Evolutionary conservation across 305 asterid species (phyloP), one percentile per base, ranked within the genome.

Genomic region (Solanum hybrid): DNA sequence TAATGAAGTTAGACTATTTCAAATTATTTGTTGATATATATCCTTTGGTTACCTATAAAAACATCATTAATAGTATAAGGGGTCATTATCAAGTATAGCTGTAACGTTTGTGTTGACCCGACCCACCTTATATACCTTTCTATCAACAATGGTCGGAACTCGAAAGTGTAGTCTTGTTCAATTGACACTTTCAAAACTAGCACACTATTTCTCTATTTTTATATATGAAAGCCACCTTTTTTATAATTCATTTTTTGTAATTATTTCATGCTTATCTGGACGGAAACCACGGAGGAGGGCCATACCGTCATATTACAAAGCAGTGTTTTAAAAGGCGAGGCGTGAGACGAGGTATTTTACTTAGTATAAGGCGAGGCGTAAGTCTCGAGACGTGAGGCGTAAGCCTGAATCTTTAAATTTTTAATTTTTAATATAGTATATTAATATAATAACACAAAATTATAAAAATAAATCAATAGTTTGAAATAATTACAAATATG

Each of bases 111-210:
- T 45, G 19, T 84, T 84, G 87, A 45, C 73, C 87, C 87, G 87
- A 19, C 40, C 73, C 87, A 82, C 73, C 38, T 29, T 82, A 56
- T 36, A 35, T 78, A 10, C 69, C 73, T 84, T 84, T 84, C 73
- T 51, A 45, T 84, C 42, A 84, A 84, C 87, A 29, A 6, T 84
- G 87, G 87, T 84, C 75, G 87, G 87, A 84, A 56, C 42, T 84
- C 42, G 38, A 84, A 84, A 84, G 75, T 51, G 75, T 51, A 51
- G 87, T 84, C 42, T 51, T 51, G 4, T 84, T 51, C 29, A 31
- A 8, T 84, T 10, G 31, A 84, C 87, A 84, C 31, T 29, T 84
- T 51, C 73, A 29, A 45, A 17, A 19, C 2, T 38, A 35, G 81
- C 82, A 34, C 56, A 78, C 10, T 79, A 24, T 24, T 79, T 79